These are phyloP conservation scores for Rhizodiscina lignyota DNA, from an alignment of 495 filamentous ascomycete genomes.

Conservation along the genomic window DNA sequence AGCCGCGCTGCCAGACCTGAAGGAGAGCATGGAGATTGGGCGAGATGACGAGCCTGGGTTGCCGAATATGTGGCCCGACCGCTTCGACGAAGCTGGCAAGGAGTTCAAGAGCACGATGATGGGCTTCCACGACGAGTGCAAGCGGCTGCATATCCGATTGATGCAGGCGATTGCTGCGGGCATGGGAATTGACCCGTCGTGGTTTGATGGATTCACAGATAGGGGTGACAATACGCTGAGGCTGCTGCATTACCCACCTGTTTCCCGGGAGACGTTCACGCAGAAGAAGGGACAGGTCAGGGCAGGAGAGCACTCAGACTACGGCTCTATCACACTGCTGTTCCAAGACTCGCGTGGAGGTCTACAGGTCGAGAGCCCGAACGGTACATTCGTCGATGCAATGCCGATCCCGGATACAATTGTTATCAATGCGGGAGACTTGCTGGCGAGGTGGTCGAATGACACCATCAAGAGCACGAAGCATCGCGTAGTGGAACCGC, in stretches of 20 bases:
- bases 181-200: slow-evolving; percentile 52
- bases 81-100: slow-evolving; percentile 40
- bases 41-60: slow-evolving; percentile 46
- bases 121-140: slow-evolving; percentile 54
- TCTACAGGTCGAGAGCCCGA: slow-evolving; percentile 65
- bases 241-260: slow-evolving; percentile 75
- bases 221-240: slow-evolving; percentile 72
- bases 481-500: slow-evolving; percentile 82
- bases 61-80: slow-evolving; percentile 70
- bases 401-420: slow-evolving; percentile 69
- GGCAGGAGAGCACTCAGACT: slow-evolving; percentile 78
- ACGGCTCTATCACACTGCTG: slow-evolving; percentile 72
- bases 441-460: slow-evolving; percentile 82
- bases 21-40: slow-evolving; percentile 76
- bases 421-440: slow-evolving; percentile 82
- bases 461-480: slow-evolving; percentile 76
- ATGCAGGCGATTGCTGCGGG: slow-evolving; percentile 84
- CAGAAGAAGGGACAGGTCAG: slow-evolving; percentile 50
- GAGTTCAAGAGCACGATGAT: slow-evolving; percentile 59
- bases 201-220: slow-evolving; percentile 63
- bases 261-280: slow-evolving; percentile 48
- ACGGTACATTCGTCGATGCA: slow-evolving; percentile 65
- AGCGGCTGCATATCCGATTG: slow-evolving; percentile 55
- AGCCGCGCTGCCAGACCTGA: slow-evolving; percentile 51
- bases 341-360: slow-evolving; percentile 80